A percentile compares a stretch with the other conserved stretches of the same genome.
These are phyloP conservation scores for Metarhizium humberi DNA, from an alignment of 2,329 filamentous ascomycete genomes.

Conservation along the genomic window DNA sequence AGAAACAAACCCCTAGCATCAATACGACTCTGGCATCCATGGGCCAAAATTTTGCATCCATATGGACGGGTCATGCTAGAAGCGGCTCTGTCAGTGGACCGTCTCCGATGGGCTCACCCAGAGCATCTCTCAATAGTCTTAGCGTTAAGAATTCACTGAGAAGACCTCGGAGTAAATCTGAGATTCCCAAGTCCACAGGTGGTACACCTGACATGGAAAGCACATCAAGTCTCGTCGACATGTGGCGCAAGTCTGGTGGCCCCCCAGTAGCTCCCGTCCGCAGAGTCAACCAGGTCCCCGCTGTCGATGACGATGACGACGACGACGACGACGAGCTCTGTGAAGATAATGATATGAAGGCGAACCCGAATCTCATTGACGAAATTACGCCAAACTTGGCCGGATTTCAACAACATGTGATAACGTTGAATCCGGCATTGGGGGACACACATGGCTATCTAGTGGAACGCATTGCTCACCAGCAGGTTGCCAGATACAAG, in stretches of 20 bases:
- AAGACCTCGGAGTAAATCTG: constrained; percentile 47
- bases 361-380: constrained; percentile 55
- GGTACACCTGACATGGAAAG: constrained; percentile 19
- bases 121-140: constrained; percentile 32
- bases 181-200: constrained; percentile 31
- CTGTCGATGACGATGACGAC: constrained; percentile 28
- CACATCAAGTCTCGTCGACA: constrained; percentile 35
- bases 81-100: constrained; percentile 50
- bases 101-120: constrained; percentile 43
- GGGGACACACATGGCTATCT: constrained; percentile 48
- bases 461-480: constrained; percentile 71
- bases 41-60: constrained; percentile 43
- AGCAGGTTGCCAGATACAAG: constrained; percentile 74
- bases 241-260: constrained; percentile 44
- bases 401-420: constrained; percentile 69
- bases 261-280: constrained; percentile 41
- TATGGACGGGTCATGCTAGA: constrained; percentile 46
- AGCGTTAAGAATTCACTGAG: constrained; percentile 40
- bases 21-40: constrained; percentile 50
- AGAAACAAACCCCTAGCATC: constrained; percentile 44
- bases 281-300: constrained; percentile 16
- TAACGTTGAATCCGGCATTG: constrained; percentile 65
- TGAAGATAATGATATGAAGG: constrained; percentile 48
- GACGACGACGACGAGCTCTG: constrained; percentile 46
- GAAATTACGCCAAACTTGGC: constrained; percentile 62